Evolutionary conservation across 495 filamentous ascomycete species (phyloP).

Genomic region (Aspergillus wentii): DNA sequence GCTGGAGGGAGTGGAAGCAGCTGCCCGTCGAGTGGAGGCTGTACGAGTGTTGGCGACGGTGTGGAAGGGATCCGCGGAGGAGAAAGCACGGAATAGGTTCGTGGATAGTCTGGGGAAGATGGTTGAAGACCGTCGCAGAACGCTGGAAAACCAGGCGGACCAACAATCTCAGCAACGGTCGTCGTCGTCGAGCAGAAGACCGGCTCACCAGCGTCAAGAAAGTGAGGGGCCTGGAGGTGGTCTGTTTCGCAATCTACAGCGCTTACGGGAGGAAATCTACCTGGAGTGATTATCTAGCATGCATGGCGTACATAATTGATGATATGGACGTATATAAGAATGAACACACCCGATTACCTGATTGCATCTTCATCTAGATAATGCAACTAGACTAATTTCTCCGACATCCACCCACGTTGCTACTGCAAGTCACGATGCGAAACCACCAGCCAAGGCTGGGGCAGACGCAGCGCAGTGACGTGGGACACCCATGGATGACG

Average conservation of each 20-base stretch:
- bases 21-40: conserved; percentile 63
- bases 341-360: no score
- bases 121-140: conserved; percentile 52
- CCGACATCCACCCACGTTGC: no score
- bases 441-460: no score
- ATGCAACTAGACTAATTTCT: no score
- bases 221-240: conserved; percentile 59
- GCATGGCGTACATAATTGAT: no score
- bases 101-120: conserved; percentile 68
- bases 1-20: conserved; percentile 54
- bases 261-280: conserved; percentile 70
- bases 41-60: conserved; percentile 66
- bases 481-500: no score
- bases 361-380: no score
- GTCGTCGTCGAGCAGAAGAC: conserved; percentile 10
- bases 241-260: conserved; percentile 74
- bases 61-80: conserved; percentile 95
- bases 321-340: no score
- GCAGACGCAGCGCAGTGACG: no score
- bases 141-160: conserved; percentile 50
- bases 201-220: conserved; percentile 30
- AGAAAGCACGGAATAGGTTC: conserved; percentile 75
- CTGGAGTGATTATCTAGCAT: conserved; percentile 37
- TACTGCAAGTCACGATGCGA: no score
- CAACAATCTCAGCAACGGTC: conserved; percentile 20